Evolutionary conservation across 352 stramenopile genomes (phyloP), one percentile per base, ranked within the genome.

Genomic region (Phytophthora cryptogea): DNA sequence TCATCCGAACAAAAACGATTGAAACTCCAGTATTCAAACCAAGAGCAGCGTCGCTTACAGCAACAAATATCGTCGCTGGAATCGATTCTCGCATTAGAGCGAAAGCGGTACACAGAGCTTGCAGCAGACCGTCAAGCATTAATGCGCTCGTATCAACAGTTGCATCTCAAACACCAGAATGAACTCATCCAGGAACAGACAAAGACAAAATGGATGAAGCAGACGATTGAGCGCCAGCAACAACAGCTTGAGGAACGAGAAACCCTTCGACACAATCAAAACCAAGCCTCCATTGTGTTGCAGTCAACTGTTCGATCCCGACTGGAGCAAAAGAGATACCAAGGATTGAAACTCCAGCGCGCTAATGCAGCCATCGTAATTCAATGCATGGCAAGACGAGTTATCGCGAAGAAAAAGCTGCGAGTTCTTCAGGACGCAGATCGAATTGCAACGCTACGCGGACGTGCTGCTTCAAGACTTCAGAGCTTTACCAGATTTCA

Each of bases 321-420:
- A 3, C 53, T 92, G 5, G 78, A 92, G 54, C 76, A 85, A 14
- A 86, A 82, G 28, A 71, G 70, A 4, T 92, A 74, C 32, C 80
- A 90, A n/a, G 78, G 76, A 0, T 41, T 76, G 10, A 86, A 82
- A 54, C 40, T 89, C 23, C 54, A 74, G 26, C 76, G 82, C 2
- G 23, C 30, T 10, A 71, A 69, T 26, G 76, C 78, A 17, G 78
- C 63, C 0, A 52, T 68, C 5, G 61, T 63, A 0, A 59, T 90
- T 2, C 78, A 88, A 63, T 88, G 74, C 33, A 67, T 72, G 31
- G 54, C 55, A 16, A 69, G 76, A 5, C 49, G 40, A 0, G 35
- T 53, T 0, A 42, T 53, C 6, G 72, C 76, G 0, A 44, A 28
- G 11, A 45, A 44, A 2, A 28, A 41, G 3, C 43, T 88, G 0